Base-by-base conservation (phyloP, 1,139 yeast genomes). In the Hyphopichia fennica region DNA sequence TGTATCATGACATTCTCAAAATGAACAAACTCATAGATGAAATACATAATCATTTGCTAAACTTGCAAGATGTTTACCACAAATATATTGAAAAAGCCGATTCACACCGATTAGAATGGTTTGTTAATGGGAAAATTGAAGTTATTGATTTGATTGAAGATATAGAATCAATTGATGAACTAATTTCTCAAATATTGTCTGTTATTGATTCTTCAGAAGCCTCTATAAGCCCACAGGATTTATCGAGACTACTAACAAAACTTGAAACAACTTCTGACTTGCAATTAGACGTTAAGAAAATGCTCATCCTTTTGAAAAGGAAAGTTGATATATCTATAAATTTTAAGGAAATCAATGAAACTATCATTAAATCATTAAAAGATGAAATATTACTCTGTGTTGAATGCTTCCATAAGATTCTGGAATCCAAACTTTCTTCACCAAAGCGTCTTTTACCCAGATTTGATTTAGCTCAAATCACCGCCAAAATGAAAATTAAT, bases 291-390 rank as follows among this genome's bases (percentile, higher is more conserved):
- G 67, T 75, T 20, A 72, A 74, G 49, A 67, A 69, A 39, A 48
- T 60, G 36, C 49, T 73, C 7, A 54, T 68, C 7, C 49, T 63
- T 1, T 57, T 72, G 29, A 76, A 79, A 51, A 61, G 63, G 34
- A 69, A 68, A 39, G 64, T 82, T 10, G 85, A 79, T 45, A 63
- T 83, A 8, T 72, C 86, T 1, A 65, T 74, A 11, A 84, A 81
- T 46, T 83, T 75, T 61, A 65, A 72, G 40, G 95, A 86, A 51
- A 67, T 86, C 31, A 72, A 69, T 41, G 70, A 70, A 37, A 65
- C 65, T 31, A 79, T 83, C 20, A 69, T 85, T 47, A 66, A 65
- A 13, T 73, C 82, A 1, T 69, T 84, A 25, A 70, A 71, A 29
- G 56, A 57, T 16, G 87, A 83, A 48, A 67, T 82, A 16, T 74